Evolutionary conservation across 2,329 filamentous ascomycete species (phyloP).

Genomic region (Trichoderma pleuroti): DNA sequence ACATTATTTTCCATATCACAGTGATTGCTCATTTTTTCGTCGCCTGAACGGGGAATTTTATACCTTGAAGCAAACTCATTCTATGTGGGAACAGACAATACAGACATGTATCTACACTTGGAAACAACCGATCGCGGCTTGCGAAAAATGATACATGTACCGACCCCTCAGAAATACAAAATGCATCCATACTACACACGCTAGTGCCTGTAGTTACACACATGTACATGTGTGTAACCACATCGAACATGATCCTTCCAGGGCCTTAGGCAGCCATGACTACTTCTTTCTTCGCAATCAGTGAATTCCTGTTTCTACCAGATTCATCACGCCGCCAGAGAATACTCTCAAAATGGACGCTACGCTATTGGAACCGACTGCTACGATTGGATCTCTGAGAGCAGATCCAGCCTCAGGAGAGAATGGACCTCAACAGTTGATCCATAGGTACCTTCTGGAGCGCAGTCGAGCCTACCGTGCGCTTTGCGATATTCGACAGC

Average conservation of each 20-base stretch:
- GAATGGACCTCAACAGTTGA: not conserved
- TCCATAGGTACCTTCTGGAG: not conserved
- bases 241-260: not conserved
- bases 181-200: not conserved
- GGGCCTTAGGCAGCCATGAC: not conserved
- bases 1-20: not conserved
- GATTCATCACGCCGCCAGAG: not conserved
- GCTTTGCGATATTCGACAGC: not conserved
- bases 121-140: not conserved
- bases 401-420: not conserved
- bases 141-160: not conserved
- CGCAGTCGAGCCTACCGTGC: not conserved
- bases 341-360: not conserved
- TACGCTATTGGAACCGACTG: not conserved
- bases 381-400: not conserved
- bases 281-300: not conserved
- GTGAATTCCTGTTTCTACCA: not conserved
- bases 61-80: not conserved
- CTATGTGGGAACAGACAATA: not conserved
- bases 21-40: not conserved
- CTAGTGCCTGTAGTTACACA: not conserved
- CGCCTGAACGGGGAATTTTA: not conserved
- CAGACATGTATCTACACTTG: not conserved
- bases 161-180: not conserved
- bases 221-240: not conserved